These are phyloP conservation scores for Knoxia roxburghii DNA, from an alignment of 257 asterid genomes.

Conservation along the genomic window DNA sequence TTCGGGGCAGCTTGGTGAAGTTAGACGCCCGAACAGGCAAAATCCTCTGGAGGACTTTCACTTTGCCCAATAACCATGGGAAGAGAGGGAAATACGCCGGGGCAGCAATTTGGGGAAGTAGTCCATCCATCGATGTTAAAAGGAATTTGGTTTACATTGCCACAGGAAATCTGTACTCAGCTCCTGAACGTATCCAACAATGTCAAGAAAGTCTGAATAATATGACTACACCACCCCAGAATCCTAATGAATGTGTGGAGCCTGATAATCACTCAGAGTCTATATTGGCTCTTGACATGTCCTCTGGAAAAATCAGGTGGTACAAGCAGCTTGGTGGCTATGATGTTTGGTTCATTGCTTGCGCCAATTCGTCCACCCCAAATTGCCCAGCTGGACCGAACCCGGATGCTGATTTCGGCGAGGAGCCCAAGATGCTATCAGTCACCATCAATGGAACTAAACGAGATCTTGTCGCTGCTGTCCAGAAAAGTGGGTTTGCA, in stretches of 20 bases:
- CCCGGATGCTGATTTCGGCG: slow-evolving; percentile 5
- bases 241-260: background rate
- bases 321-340: background rate
- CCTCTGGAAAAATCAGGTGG: slow-evolving; percentile 1
- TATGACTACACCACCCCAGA: slow-evolving; percentile 1
- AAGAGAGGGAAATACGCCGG: slow-evolving; percentile 1
- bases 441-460: background rate
- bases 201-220: background rate
- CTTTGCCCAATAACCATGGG: background rate
- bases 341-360: slow-evolving; percentile 1
- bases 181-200: background rate
- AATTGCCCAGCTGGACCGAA: slow-evolving; percentile 4
- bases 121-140: background rate
- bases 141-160: background rate
- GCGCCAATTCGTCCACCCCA: slow-evolving; percentile 1
- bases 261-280: slow-evolving; percentile 2
- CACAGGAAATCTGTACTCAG: slow-evolving; percentile 2
- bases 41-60: background rate
- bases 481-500: background rate
- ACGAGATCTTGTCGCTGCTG: slow-evolving; percentile 1
- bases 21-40: background rate
- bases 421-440: slow-evolving; percentile 1
- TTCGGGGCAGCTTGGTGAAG: background rate
- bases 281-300: background rate
- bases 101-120: slow-evolving; percentile 5